phyloP scores from a whole-genome alignment of 768 basidiomycete genomes.

The Rhizopogon vulgaris region DNA sequence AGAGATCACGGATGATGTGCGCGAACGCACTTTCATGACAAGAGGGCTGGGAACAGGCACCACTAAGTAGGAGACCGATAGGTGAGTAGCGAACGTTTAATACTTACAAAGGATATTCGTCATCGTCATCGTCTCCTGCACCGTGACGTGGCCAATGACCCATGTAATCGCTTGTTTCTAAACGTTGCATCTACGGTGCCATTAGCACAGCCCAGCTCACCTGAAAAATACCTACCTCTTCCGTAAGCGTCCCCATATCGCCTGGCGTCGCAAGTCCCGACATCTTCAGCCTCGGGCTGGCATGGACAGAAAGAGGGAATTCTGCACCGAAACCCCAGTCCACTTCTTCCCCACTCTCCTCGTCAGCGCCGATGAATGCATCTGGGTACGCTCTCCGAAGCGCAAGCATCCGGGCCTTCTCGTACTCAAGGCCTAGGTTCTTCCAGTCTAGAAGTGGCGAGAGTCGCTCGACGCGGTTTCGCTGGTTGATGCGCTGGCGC shows the following conservation, averaged over 20 bases:
- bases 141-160: conserved; percentile 44
- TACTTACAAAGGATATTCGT: conserved; percentile 82
- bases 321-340: conserved; percentile 9
- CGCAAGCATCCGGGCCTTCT: conserved; percentile 89
- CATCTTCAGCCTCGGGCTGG: conserved; percentile 74
- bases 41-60: conserved; percentile 51
- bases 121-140: conserved; percentile 74
- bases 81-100: conserved; percentile 4
- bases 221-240: conserved; percentile 49
- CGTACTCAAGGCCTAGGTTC: conserved; percentile 94
- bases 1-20: conserved; percentile 68
- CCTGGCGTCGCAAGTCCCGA: conserved; percentile 85
- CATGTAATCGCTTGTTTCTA: conserved; percentile 83
- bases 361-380: conserved; percentile 64
- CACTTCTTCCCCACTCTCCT: conserved; percentile 39
- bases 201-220: not conserved
- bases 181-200: conserved; percentile 65
- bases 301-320: conserved; percentile 55
- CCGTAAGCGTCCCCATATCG: conserved; percentile 85
- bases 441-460: conserved; percentile 97
- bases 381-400: conserved; percentile 94
- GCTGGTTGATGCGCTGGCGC: conserved; percentile 97
- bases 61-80: conserved; percentile 4
- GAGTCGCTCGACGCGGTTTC: conserved; percentile 94
- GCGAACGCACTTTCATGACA: conserved; percentile 85